Base-by-base conservation (phyloP, 1,284 basidiomycete species). In the Austropuccinia psidii region DNA sequence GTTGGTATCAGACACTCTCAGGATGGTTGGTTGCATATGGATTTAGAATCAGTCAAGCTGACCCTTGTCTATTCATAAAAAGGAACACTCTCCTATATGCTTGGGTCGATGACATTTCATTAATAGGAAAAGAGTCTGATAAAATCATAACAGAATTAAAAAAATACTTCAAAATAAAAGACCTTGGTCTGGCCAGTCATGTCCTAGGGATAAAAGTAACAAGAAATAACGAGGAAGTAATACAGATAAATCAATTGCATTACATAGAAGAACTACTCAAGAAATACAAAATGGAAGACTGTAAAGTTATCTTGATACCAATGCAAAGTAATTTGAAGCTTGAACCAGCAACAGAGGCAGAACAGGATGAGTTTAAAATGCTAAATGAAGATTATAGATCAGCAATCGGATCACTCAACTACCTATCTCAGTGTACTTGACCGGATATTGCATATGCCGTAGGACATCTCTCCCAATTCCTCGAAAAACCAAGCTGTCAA, bases 261-360 rank as follows among this genome's bases (percentile, higher is more conserved):
- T 69, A 45, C 47, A 31, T 68, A n/a, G 45, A 57, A 43, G 39
- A 21, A 29, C 41, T 68, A 29, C 24, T 68, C 15, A 41, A 35
- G 39, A 45, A 54, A 29, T 68, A 68, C 45, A 39, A 39, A 5
- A 41, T 68, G 52, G 55, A 60, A 39, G 67, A 70, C 37, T 39
- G 15, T 45, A 70, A 70, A 60, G 21, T 45, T 17, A 33, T 17
- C 31, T 54, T 41, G 33, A 70, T 55, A 21, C 67, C 55, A 58
- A 70, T 70, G 67, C 67, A 70, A 50, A 33, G 41, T 21, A 70
- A 70, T 21, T 35, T 70, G 21, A 70, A 60, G 35, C n/a, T 70
- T 9, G 41, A 47, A 37, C 58, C 58, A 35, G 13, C 67, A 27
- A 70, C 67, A 24, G 43, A 60, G 11, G 67, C 58, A 50, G 67